Conservation (phyloP, 2,329 filamentous ascomycete genomes). For the Seiridium cupressi region DNA sequence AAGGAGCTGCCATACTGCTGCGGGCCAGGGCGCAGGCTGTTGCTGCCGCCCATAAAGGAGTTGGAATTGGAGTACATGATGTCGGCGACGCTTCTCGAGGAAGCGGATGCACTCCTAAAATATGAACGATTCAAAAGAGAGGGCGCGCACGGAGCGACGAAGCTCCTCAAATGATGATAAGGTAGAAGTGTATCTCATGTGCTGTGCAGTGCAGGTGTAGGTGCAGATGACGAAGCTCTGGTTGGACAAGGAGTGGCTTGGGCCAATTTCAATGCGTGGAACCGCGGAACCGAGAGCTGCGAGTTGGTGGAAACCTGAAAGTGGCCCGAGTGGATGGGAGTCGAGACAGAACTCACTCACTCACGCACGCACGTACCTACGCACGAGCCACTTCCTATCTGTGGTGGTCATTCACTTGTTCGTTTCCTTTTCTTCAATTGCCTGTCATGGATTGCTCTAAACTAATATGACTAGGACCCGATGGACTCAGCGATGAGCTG, state of each 20-base stretch:
- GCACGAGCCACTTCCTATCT: neutral
- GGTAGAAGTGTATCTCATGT: neutral
- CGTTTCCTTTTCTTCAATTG: too few relatives aligned
- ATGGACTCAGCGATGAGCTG: too few relatives aligned
- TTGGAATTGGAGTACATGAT: constrained; percentile 89
- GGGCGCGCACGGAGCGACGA: constrained; percentile 17
- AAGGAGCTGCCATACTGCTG: constrained; percentile 57
- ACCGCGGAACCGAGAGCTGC: neutral
- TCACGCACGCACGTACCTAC: neutral
- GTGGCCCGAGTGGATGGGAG: neutral
- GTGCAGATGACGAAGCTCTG: constrained; percentile 19
- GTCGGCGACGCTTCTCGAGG: constrained; percentile 6
- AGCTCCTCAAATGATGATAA: constrained; percentile 18
- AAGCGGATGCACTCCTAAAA: constrained; percentile 9
- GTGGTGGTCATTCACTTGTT: neutral
- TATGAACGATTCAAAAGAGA: constrained; percentile 7
- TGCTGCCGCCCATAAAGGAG: constrained; percentile 78
- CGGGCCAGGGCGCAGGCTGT: constrained; percentile 68
- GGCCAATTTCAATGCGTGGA: constrained; percentile 14
- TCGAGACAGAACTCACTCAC: neutral
- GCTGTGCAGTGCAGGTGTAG: neutral
- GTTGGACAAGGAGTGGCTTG: constrained; percentile 19
- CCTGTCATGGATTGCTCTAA: too few relatives aligned
- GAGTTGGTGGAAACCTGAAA: neutral
- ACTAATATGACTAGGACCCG: too few relatives aligned